Base-by-base conservation (phyloP, 257 asterid genomes). In the Lycium ferocissimum region DNA sequence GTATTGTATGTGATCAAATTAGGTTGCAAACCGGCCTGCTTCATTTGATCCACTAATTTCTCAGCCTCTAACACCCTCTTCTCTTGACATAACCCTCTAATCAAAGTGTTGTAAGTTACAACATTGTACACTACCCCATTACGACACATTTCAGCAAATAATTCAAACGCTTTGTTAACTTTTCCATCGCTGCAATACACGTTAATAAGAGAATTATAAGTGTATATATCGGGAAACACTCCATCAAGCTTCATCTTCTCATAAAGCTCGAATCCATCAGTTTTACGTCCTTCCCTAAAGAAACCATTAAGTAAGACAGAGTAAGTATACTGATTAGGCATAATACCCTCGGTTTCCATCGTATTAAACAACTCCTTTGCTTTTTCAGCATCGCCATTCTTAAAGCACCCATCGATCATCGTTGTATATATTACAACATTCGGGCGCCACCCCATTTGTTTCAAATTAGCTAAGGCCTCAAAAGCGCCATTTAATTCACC, bases 371-470 rank as follows among this genome's bases (percentile, higher is more conserved):
- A 70, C 71, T 79, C 78, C 84, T 88, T 92, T 56, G 95, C 97
- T 88, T 80, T 89, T 45, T 80, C 91, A 43, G 89, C 86, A 71
- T 92, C 90, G 13, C 92, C 94, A 82, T 84, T 86, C 88, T 88
- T 91, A 87, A 90, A 92, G 80, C 94, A 92, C 37, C 95, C 98
- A 87, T 91, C 93, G 4, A 94, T 94, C 87, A 93, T 84, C 8
- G 93, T 94, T 57, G 97, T 94, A 82, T 89, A 91, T 54, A 92
- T 89, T 11, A 94, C 97, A 81, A 93, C 95, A 69, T 92, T 94
- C 6, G 95, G 95, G 12, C 75, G 26, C 69, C 88, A 88, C 65
- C 96, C 97, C 89, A 83, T 73, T 33, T 75, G 38, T 63, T 85
- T 80, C 92, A 93, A 85, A 65, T 79, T 84, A 43, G 70, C 79